A percentile compares a stretch with the other conserved stretches of the same genome.
Evolutionary conservation across 2,329 filamentous ascomycete genomes (phyloP).

Genomic region (Colletotrichum euphorbiae): DNA sequence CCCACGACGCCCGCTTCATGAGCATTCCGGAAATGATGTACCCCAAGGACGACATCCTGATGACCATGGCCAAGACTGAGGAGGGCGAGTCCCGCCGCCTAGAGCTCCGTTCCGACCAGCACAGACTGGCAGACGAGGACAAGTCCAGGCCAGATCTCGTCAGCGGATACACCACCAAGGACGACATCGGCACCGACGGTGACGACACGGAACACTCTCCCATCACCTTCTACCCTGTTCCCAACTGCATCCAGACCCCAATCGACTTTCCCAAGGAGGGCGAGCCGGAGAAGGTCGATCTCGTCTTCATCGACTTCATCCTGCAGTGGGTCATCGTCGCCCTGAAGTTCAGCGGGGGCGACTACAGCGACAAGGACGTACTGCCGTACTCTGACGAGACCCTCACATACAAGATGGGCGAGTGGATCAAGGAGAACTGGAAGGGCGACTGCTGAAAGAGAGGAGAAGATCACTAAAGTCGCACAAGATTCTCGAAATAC

Average conservation of each 20-base stretch:
- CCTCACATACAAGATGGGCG: slow-evolving; percentile 66
- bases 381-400: slow-evolving; percentile 64
- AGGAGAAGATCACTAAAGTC: neutral
- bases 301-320: slow-evolving; percentile 94
- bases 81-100: slow-evolving; percentile 43
- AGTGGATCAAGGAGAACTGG: slow-evolving; percentile 73
- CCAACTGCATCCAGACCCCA: slow-evolving; percentile 83
- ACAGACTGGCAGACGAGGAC: slow-evolving; percentile 46
- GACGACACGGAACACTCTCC: slow-evolving; percentile 88
- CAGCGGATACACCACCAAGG: slow-evolving; percentile 86
- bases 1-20: slow-evolving; percentile 59
- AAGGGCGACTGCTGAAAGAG: slow-evolving; percentile 55
- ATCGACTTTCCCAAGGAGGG: slow-evolving; percentile 68
- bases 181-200: slow-evolving; percentile 85
- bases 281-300: slow-evolving; percentile 79
- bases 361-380: slow-evolving; percentile 62
- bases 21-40: slow-evolving; percentile 61
- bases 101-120: slow-evolving; percentile 50
- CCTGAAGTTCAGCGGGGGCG: slow-evolving; percentile 69
- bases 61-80: slow-evolving; percentile 33
- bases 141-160: slow-evolving; percentile 58
- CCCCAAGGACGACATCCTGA: slow-evolving; percentile 41
- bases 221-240: slow-evolving; percentile 80
- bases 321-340: slow-evolving; percentile 84
- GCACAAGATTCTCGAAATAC: neutral